Evolutionary conservation across 2,329 filamentous ascomycete species (phyloP), one percentile per base, ranked within the genome.

Genomic region (Peltaster fructicola): DNA sequence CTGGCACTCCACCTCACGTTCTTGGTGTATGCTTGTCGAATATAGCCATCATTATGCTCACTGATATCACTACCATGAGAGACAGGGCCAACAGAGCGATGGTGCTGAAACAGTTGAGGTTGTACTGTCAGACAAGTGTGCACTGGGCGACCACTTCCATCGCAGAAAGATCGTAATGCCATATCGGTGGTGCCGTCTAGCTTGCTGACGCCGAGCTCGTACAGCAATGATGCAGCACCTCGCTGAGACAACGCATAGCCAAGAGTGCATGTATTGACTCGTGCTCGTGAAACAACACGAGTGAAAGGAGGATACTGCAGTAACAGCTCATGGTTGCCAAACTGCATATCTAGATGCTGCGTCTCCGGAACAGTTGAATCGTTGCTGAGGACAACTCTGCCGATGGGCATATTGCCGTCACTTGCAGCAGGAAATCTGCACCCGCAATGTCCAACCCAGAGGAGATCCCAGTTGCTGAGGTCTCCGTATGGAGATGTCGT

Each of bases 101-200:
- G 54, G 9, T 59, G 54, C n/a, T 57, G 50, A 36, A 65, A 59
- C 3, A 65, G 38, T 15, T 48, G 44, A 0, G 58, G 60, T 30
- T 52, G 47, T 2, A 51, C 43, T 0, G 51, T 48, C 31, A 63
- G 20, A 40, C 59, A 54, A 21, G 44, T 49, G 25, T 53, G 45
- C 29, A 50, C 27, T 20, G 26, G 23, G 7, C 43, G 34, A 8
- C 32, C 47, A 17, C 43, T 26, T 15, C 41, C 37, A 23, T 49
- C 39, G 29, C 45, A 39, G 19, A 52, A 33, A 8, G 45, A 33
- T 9, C 38, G 26, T 7, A 50, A 27, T 39, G 44, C 43, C 15
- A 44, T 38, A 20, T 51, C 45, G 31, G 51, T 56, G 0, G 52
- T 43, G 9, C 41, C 41, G 8, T 44, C 51, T 17, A 57, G 35